phyloP scores from a whole-genome alignment of 441 rosid species.

The Pelargonium fulgidum region DNA sequence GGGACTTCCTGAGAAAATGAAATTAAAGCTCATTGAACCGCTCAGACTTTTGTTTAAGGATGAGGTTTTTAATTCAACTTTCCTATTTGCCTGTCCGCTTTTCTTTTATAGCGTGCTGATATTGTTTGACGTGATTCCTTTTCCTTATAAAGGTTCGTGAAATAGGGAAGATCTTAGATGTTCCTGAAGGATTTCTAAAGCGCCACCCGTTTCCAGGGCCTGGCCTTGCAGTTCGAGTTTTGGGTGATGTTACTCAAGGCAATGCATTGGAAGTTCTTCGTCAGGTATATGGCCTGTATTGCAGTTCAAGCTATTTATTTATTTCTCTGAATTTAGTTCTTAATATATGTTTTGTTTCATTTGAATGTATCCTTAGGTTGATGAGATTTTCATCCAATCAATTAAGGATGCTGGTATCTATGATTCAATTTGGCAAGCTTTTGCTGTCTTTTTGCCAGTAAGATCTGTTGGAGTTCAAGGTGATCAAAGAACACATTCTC shows the following conservation, averaged over 20 bases:
- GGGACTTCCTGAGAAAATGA: slow-evolving; percentile 92
- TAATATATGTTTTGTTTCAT: neutral
- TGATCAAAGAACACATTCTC: slow-evolving; percentile 93
- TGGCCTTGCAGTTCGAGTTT: slow-evolving; percentile 84
- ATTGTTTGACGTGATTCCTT: too few species aligned
- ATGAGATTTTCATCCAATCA: slow-evolving; percentile 89
- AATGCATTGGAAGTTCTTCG: slow-evolving; percentile 79
- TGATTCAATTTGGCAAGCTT: slow-evolving; percentile 93
- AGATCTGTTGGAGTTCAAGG: slow-evolving; percentile 95
- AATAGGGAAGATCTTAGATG: slow-evolving; percentile 69
- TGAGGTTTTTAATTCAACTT: slow-evolving; percentile 44
- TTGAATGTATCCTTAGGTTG: slow-evolving; percentile 45
- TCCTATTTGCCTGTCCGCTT: slow-evolving; percentile 11
- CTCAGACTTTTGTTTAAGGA: slow-evolving; percentile 86
- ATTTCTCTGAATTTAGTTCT: slow-evolving; percentile 2
- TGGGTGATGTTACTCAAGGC: slow-evolving; percentile 84
- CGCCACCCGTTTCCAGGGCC: slow-evolving; percentile 97
- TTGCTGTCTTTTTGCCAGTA: slow-evolving; percentile 87
- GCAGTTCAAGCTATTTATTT: slow-evolving; percentile 5
- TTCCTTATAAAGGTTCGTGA: slow-evolving; percentile 58
- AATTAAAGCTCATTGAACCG: slow-evolving; percentile 86
- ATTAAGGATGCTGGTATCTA: slow-evolving; percentile 91
- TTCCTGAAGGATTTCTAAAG: slow-evolving; percentile 69
- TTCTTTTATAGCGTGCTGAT: neutral
- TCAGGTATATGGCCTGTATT: slow-evolving; percentile 33